Percentiles rank a stretch among this genome's conserved stretches.
Evolutionary conservation across 371 early-diverging fungal genomes (phyloP).

Genomic region (Batkoa obscura): DNA sequence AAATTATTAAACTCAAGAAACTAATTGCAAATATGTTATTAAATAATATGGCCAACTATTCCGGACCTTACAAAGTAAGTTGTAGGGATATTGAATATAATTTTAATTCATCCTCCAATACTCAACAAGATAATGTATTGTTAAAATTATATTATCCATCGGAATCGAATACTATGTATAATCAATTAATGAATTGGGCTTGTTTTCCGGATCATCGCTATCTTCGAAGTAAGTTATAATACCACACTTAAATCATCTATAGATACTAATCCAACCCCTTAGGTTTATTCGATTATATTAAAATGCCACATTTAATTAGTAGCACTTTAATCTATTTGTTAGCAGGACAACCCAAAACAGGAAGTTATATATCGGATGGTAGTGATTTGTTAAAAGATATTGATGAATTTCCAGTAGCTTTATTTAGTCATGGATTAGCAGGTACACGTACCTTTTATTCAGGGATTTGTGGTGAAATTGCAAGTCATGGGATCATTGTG

Average conservation of each 20-base stretch:
- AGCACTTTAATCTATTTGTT: not conserved
- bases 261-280: not conserved
- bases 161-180: too few species aligned
- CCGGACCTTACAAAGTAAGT: constrained; percentile 13
- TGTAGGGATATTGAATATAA: constrained; percentile 15
- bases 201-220: not conserved
- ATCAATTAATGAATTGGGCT: constrained; percentile 9
- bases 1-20: too few species aligned
- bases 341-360: constrained; percentile 6
- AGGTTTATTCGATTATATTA: not conserved
- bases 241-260: too few species aligned
- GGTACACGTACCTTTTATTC: constrained; percentile 24
- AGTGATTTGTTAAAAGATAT: not conserved
- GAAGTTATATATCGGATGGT: constrained; percentile 8
- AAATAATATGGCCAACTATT: constrained; percentile 12
- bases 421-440: constrained; percentile 23
- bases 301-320: not conserved
- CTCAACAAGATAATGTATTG: not conserved
- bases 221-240: not conserved
- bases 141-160: too few species aligned
- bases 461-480: constrained; percentile 22
- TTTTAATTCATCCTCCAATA: not conserved
- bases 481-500: constrained; percentile 26
- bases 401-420: constrained; percentile 13
- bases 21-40: constrained; percentile 12